Evolutionary conservation across 352 stramenopile genomes (phyloP), one percentile per base, ranked within the genome.

Genomic region (Pythium rishiriense): DNA sequence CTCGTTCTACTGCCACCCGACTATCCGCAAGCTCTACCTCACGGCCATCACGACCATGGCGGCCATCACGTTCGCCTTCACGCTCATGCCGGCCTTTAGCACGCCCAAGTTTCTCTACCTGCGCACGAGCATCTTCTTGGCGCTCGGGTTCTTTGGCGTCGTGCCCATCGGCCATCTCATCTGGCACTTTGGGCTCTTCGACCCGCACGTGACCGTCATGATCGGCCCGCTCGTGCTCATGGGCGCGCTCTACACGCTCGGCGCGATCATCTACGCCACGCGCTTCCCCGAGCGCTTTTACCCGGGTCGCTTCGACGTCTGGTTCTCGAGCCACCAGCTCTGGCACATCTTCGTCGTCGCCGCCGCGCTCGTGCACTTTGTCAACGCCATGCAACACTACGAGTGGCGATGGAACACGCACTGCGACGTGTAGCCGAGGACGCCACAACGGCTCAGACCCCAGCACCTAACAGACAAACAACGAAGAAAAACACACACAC

Each of bases 331-430:
- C 64, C 87, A 96, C 73, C 84, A 96, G 69, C 76, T 94, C 39
- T 96, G 87, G 87, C 87, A 96, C 74, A 85, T 96, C 47, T 96
- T 84, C 57, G 87, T 96, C 50, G 80, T 96, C 52, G 76, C 79
- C n/a, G 87, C 87, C 12, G 87, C 87, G 57, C 82, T 96, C 52
- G 81, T 93, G 61, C 85, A 94, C 75, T 92, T 93, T 60, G 73
- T 74, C 53, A 94, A 93, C 64, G 76, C 83, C 15, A 71, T 95
- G 65, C 82, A 93, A 71, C 84, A 95, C 54, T 92, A 93, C 65
- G 76, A 93, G 72, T 95, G 86, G 86, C 86, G 86, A 50, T 91
- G 81, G 80, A 85, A 93, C 62, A 92, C 81, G 25, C 74, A 85
- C 45, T 94, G 86, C 63, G 76, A 93, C 31, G 76, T 79, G 60